phyloP scores from a whole-genome alignment of 1,284 basidiomycete genomes.

The Termitomyces sp. region DNA sequence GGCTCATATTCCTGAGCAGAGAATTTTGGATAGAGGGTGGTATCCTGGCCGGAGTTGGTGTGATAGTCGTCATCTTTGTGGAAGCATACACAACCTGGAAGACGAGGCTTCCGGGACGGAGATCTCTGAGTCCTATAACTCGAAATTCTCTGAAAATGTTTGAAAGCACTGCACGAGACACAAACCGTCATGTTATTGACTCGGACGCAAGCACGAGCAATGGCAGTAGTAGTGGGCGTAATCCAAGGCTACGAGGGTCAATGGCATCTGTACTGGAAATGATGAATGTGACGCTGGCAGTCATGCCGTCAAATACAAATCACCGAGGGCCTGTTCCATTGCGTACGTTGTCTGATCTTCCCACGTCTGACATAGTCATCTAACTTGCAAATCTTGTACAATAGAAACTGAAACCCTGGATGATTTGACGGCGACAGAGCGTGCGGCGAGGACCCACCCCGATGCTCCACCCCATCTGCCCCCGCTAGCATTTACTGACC shows the following conservation, averaged over 20 bases:
- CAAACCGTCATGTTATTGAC: conserved; percentile 32
- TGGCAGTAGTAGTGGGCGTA: conserved; percentile 46
- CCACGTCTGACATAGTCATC: neutral
- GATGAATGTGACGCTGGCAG: conserved; percentile 72
- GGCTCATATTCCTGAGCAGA: conserved; percentile 64
- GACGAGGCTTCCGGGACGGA: conserved; percentile 41
- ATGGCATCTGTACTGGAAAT: conserved; percentile 75
- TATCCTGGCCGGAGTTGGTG: conserved; percentile 50
- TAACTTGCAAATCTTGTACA: conserved; percentile 9
- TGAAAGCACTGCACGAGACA: conserved; percentile 34
- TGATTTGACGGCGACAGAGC: conserved; percentile 72
- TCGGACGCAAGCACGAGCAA: conserved; percentile 46
- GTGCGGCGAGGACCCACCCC: conserved; percentile 71
- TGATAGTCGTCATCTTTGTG: conserved; percentile 49
- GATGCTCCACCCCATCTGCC: conserved; percentile 73
- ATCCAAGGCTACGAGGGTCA: conserved; percentile 49
- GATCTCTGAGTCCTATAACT: conserved; percentile 50
- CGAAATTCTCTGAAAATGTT: conserved; percentile 56
- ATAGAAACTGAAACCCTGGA: conserved; percentile 70
- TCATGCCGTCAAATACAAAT: conserved; percentile 57
- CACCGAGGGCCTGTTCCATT: conserved; percentile 59
- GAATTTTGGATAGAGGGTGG: conserved; percentile 68
- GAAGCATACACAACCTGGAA: conserved; percentile 51
- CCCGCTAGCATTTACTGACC: conserved; percentile 62
- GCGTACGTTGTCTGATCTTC: conserved; percentile 39